Base-by-base conservation (phyloP, 345 rosid genomes). In the Bruguiera sexangula region DNA sequence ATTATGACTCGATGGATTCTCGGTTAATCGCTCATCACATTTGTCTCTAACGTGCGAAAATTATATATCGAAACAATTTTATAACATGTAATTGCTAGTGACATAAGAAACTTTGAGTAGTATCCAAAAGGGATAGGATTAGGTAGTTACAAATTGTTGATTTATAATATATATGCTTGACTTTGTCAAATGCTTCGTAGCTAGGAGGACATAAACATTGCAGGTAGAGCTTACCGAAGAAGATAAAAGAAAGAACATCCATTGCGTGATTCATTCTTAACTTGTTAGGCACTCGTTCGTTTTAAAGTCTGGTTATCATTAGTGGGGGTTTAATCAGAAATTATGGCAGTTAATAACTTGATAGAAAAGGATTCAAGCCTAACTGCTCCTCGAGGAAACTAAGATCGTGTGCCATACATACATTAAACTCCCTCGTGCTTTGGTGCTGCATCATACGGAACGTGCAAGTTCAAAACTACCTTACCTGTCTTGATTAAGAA, bases 61-160 rank as follows among this genome's bases (percentile, higher is more conserved):
- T 36, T 48, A 50, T 71, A 15, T 32, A 55, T 27, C 9, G 16
- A 46, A 59, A 58, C 8, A 29, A 4, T 30, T 34, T 43, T 65
- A 15, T 32, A 46, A 19, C 43, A 55, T 21, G 43, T 24, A 55
- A 68, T 52, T 70, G 70, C 74, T n/a, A 60, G 16, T 83, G 84
- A 78, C 82, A 73, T 75, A 65, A 65, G 80, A 77, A 77, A 70
- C 73, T 75, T 76, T 68, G 27, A 59, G 65, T 18, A 31, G 62
- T 48, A 55, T 63, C 72, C 54, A 67, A 61, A 22, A 69, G 29
- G 76, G 84, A 69, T 56, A 21, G 29, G 60, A 56, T 80, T 83
- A 73, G 86, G 82, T 83, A 59, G 53, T 72, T 73, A 73, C 61
- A 64, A 31, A 43, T 72, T 52, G 37, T 50, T 69, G 34, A 39